phyloP scores from a whole-genome alignment of 2,329 filamentous ascomycete genomes.

The Huntiella moniliformis region DNA sequence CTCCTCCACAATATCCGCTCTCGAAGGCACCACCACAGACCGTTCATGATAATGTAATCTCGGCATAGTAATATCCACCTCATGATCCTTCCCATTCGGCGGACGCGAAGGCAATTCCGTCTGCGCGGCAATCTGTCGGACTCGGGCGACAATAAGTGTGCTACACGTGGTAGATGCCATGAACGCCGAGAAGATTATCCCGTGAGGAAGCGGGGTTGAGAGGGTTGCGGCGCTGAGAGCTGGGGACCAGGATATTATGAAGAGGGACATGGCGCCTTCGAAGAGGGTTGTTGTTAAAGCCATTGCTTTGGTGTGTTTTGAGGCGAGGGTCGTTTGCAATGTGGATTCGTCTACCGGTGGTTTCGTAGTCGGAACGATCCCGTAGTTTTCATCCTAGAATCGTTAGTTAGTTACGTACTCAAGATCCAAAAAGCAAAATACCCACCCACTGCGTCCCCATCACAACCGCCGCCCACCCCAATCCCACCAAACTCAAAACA shows the following conservation, averaged over 20 bases:
- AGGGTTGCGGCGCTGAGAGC: slow-evolving; percentile 21
- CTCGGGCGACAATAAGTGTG: slow-evolving; percentile 28
- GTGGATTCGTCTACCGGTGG: background rate
- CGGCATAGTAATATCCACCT: slow-evolving; percentile 1
- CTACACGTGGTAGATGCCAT: slow-evolving; percentile 42
- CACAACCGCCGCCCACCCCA: slow-evolving; percentile 24
- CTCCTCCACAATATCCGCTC: background rate
- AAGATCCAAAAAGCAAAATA: background rate
- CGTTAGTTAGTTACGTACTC: background rate
- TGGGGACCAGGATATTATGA: slow-evolving; percentile 41
- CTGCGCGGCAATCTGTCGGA: background rate
- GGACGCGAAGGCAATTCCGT: background rate
- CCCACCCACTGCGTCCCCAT: slow-evolving; percentile 30
- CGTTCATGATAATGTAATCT: background rate
- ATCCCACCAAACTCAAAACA: slow-evolving; percentile 20
- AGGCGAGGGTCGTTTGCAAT: slow-evolving; percentile 16
- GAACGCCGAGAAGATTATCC: slow-evolving; percentile 36
- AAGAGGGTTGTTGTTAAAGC: slow-evolving; percentile 35
- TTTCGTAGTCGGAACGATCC: slow-evolving; percentile 13
- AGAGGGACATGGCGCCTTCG: slow-evolving; percentile 40
- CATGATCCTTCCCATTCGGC: background rate
- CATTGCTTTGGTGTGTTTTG: slow-evolving; percentile 30
- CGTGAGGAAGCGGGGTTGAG: slow-evolving; percentile 21
- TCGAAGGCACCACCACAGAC: background rate
- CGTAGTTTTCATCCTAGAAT: slow-evolving; percentile 31